A percentile compares a stretch with the other conserved stretches of the same genome.
Evolutionary conservation across 2,329 filamentous ascomycete species (phyloP).

Genomic region (Cercospora janseana): DNA sequence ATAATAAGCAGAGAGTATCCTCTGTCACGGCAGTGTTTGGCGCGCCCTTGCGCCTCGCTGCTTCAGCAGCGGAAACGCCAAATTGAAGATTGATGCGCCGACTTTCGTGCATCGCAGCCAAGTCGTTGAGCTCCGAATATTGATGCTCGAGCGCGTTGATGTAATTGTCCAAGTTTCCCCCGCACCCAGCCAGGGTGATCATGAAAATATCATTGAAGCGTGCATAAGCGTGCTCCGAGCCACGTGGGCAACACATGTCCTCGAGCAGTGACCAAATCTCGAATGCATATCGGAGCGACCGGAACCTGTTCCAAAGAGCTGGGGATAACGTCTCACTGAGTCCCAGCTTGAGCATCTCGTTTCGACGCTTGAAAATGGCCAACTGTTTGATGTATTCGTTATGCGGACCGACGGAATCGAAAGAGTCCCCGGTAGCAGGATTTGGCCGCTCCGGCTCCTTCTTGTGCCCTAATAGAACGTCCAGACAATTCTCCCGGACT

Average conservation of each 20-base stretch:
- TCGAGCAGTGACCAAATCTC: constrained; percentile 34
- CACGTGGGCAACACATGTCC: constrained; percentile 34
- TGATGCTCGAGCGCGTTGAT: constrained; percentile 31
- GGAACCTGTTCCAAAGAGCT: constrained; percentile 30
- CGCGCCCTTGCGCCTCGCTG: constrained; percentile 16
- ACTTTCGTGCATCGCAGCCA: constrained; percentile 25
- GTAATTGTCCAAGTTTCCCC: constrained; percentile 30
- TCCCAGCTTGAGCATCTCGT: constrained; percentile 30
- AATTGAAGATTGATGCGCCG: constrained; percentile 15
- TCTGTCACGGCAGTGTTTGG: constrained; percentile 28
- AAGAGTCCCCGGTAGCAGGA: constrained; percentile 13
- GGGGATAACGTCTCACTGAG: constrained; percentile 29
- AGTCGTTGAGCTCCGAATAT: constrained; percentile 29
- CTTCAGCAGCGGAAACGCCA: constrained; percentile 15
- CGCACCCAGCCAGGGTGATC: constrained; percentile 29
- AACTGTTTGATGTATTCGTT: constrained; percentile 38
- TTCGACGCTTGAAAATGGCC: constrained; percentile 36
- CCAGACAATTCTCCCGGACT: constrained; percentile 35
- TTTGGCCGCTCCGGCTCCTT: constrained; percentile 30
- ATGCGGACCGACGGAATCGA: constrained; percentile 32
- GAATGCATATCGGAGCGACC: constrained; percentile 25
- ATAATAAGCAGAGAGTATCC: constrained; percentile 34
- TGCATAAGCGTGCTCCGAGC: constrained; percentile 30
- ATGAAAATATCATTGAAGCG: constrained; percentile 30
- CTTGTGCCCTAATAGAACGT: constrained; percentile 32